Conservation (phyloP, 1,284 basidiomycete species). For the Ustilago xerochloae region DNA sequence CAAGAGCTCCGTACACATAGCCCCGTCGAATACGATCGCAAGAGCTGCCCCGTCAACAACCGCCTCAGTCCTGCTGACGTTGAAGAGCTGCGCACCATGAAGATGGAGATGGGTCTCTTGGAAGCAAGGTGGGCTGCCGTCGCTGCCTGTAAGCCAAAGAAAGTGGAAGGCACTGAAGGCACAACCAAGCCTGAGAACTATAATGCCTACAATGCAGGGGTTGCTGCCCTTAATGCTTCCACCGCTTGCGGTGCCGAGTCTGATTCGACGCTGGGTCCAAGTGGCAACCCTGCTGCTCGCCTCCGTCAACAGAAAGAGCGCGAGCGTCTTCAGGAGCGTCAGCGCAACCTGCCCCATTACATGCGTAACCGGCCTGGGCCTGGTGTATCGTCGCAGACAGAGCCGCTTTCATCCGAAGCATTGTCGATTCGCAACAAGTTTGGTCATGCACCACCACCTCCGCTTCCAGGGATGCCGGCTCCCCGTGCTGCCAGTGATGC, state of each 20-base stretch:
- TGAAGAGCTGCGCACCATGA: constrained; percentile 63
- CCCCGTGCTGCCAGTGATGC: constrained; percentile 14
- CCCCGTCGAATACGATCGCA: constrained; percentile 67
- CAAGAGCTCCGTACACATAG: constrained; percentile 63
- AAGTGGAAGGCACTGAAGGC: constrained; percentile 42
- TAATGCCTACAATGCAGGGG: constrained; percentile 50
- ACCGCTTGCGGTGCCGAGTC: constrained; percentile 42
- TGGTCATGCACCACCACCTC: constrained; percentile 46
- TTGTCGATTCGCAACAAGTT: constrained; percentile 51
- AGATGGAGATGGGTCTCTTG: constrained; percentile 65
- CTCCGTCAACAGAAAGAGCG: constrained; percentile 48
- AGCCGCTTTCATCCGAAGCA: constrained; percentile 37
- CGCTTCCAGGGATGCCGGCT: constrained; percentile 32
- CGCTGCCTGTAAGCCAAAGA: constrained; percentile 52
- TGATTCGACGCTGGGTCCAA: constrained; percentile 37
- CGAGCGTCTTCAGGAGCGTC: constrained; percentile 43
- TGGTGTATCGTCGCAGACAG: constrained; percentile 3
- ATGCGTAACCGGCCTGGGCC: constrained; percentile 36
- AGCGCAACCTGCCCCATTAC: constrained; percentile 41
- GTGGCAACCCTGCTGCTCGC: constrained; percentile 30
- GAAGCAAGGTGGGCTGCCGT: constrained; percentile 63
- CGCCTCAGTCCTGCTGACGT: constrained; percentile 62
- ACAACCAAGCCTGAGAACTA: constrained; percentile 41
- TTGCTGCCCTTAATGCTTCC: constrained; percentile 42
- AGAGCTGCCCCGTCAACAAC: constrained; percentile 62